Evolutionary conservation across 2,329 filamentous ascomycete genomes (phyloP), one percentile per base, ranked within the genome.

Genomic region (Ophiosphaerella korrae): DNA sequence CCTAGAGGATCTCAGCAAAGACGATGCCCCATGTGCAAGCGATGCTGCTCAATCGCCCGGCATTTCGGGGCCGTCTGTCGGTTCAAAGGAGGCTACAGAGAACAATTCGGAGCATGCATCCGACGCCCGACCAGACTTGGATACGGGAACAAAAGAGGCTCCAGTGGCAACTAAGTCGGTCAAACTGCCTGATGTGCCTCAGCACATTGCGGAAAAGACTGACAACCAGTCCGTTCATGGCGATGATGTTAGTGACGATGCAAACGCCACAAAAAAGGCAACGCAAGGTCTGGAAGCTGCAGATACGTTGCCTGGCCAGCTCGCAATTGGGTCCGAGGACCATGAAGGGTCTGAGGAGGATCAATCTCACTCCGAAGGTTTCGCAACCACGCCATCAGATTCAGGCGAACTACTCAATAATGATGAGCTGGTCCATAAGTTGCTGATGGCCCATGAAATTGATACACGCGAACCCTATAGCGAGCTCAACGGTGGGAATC

Each of bases 161-260:
- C 48, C 62, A 8, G 38, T 52, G 12, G 39, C 58, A 14, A 11
- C 48, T 24, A 51, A 60, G 36, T 37, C 48, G 21, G 46, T 42
- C 8, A 42, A 57, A 12, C 35, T 52, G 12, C 40, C 50, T 21
- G 43, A 55, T 13, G 43, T 65, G 5, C 72, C 73, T 7, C 49
- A 56, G 8, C 39, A 74, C 11, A 54, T 72, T 12, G 59, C 75
- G 14, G 73, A 76, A 50, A 72, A 74, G 51, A 64, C 63, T 1
- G 72, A 75, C 40, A 55, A 64, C 5, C 52, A 63, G 41, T 71
- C 70, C 16, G 60, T 58, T 9, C 57, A 69, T 62, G 72, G 68
- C 11, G 72, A 76, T 37, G 70, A 75, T 52, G 69, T 74, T 52
- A 71, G 70, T 6, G 39, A 60, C 6, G 48, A 64, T 39, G 70